phyloP scores from a whole-genome alignment of 139 green algal species.

The Helicosporidium sp. region DNA sequence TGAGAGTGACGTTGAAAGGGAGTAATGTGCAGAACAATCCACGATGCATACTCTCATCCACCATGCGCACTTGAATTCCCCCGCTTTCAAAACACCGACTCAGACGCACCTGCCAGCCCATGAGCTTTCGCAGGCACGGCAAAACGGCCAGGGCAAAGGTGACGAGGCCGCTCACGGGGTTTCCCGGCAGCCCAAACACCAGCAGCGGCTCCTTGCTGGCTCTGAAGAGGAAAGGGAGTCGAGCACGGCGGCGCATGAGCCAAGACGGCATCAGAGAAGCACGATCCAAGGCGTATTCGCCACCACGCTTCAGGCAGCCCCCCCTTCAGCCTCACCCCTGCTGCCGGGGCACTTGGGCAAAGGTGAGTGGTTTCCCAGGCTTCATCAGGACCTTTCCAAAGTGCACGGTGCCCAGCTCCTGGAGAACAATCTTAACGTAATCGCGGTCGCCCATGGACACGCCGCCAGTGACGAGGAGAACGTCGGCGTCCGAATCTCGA shows the following conservation, averaged over 20 bases:
- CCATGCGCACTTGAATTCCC: neutral
- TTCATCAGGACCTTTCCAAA: slow-evolving; percentile 90
- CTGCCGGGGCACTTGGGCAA: slow-evolving; percentile 51
- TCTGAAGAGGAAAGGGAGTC: no score
- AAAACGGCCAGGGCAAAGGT: slow-evolving; percentile 80
- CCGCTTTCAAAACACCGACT: neutral
- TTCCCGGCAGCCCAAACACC: slow-evolving; percentile 44
- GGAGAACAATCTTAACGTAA: slow-evolving; percentile 82
- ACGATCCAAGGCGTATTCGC: no score
- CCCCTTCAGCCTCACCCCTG: no score
- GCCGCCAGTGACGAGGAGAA: slow-evolving; percentile 70
- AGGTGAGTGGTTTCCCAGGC: slow-evolving; percentile 89
- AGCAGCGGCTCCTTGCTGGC: slow-evolving; percentile 7
- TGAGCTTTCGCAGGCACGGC: slow-evolving; percentile 60
- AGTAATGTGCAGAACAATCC: no score
- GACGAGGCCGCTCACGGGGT: slow-evolving; percentile 73
- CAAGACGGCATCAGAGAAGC: no score
- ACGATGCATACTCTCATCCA: no score
- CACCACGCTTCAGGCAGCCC: no score
- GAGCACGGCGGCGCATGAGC: no score
- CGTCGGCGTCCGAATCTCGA: slow-evolving; percentile 39
- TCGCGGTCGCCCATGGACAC: slow-evolving; percentile 93
- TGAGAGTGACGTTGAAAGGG: no score
- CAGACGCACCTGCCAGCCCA: slow-evolving; percentile 33
- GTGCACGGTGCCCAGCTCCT: slow-evolving; percentile 57